Evolutionary conservation across 441 rosid genomes (phyloP).

Genomic region (Erodium moschatum): DNA sequence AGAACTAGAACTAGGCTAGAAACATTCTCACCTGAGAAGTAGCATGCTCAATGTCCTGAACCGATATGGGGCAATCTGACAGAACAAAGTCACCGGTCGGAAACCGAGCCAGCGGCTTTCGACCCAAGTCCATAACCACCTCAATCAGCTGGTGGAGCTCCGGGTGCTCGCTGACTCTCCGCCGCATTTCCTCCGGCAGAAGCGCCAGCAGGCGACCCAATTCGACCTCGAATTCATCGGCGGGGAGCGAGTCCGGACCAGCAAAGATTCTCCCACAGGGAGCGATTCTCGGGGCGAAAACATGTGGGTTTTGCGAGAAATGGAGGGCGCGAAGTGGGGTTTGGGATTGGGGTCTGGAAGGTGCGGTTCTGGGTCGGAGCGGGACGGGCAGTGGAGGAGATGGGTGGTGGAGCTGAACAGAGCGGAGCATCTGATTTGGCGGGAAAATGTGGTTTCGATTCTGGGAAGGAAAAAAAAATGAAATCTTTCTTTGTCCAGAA

Average conservation of each 20-base stretch:
- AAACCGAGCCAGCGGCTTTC: slow-evolving; percentile 75
- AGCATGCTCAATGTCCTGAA: slow-evolving; percentile 51
- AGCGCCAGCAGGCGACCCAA: slow-evolving; percentile 61
- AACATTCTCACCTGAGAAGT: slow-evolving; percentile 49
- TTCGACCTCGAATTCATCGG: slow-evolving; percentile 46
- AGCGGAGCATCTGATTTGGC: slow-evolving; percentile 36
- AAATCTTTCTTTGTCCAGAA: no score
- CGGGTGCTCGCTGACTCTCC: slow-evolving; percentile 45
- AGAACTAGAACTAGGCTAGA: slow-evolving; percentile 12
- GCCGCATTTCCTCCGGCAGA: slow-evolving; percentile 58
- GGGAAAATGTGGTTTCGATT: slow-evolving; percentile 20
- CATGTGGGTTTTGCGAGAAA: background rate
- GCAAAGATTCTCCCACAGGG: slow-evolving; percentile 19
- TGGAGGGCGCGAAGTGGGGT: background rate
- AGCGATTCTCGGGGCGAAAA: background rate
- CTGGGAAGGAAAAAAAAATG: no score
- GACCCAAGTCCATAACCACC: slow-evolving; percentile 85
- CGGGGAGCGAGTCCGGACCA: slow-evolving; percentile 21
- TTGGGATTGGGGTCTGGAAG: no score
- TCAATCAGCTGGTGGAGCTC: slow-evolving; percentile 56
- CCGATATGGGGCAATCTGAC: slow-evolving; percentile 46
- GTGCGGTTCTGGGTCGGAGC: no score
- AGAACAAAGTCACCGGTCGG: slow-evolving; percentile 72
- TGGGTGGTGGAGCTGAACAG: no score
- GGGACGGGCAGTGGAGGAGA: no score